Percentiles rank a stretch among this genome's conserved stretches.
Evolutionary conservation across 225 moss, liverwort and hornwort species (phyloP).

Genomic region (Pseudoscleropodium purum): DNA sequence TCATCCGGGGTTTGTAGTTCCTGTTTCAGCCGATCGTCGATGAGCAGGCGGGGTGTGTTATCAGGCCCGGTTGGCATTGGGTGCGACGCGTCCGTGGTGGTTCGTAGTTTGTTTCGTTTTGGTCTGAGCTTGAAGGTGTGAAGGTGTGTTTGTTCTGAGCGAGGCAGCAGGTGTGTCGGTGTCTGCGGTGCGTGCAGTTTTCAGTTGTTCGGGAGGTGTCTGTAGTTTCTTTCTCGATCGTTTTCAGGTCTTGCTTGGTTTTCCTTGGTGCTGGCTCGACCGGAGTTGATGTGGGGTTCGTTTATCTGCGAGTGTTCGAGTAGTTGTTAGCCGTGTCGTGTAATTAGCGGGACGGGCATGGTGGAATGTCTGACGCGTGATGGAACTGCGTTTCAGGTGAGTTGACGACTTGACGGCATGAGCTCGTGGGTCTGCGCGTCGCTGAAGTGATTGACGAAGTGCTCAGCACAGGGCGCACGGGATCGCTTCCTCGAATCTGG

Average conservation of each 20-base stretch:
- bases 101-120: background rate
- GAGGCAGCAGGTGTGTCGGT: background rate
- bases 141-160: background rate
- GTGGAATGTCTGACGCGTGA: constrained; percentile 4
- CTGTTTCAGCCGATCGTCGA: background rate
- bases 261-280: accelerated
- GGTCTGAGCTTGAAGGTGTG: background rate
- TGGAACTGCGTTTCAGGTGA: constrained; percentile 21
- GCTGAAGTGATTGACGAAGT: background rate
- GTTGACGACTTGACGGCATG: constrained; percentile 2
- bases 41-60: background rate
- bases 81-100: background rate
- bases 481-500: background rate
- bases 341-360: background rate
- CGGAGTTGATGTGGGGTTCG: too few relatives aligned
- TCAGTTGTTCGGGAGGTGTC: background rate
- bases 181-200: background rate
- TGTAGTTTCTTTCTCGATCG: background rate
- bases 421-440: background rate
- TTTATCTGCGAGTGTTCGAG: background rate
- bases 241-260: too few relatives aligned
- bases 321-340: background rate
- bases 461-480: background rate
- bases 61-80: background rate
- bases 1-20: background rate